Conservation (phyloP, 345 rosid genomes). For the Chamaenerion angustifolium region DNA sequence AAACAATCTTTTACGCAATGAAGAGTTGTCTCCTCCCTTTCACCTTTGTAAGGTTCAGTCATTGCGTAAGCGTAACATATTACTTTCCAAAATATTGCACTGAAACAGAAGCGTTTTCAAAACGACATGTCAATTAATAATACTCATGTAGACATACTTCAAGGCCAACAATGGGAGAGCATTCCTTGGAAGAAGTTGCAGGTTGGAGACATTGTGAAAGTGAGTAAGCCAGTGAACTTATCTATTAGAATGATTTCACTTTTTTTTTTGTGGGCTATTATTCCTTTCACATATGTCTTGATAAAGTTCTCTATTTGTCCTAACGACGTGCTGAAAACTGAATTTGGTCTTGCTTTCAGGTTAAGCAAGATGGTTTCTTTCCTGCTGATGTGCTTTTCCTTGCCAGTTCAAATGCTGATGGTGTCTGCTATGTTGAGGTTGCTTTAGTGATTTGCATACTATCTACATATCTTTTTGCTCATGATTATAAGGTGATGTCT, state of each 20-base stretch:
- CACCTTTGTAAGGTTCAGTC: no score
- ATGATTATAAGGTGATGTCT: no score
- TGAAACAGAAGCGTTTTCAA: slow-evolving; percentile 88
- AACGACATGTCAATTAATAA: slow-evolving; percentile 89
- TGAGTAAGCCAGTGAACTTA: slow-evolving; percentile 20
- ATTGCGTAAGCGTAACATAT: no score
- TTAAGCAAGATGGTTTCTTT: slow-evolving; percentile 83
- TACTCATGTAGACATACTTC: slow-evolving; percentile 64
- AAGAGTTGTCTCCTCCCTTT: no score
- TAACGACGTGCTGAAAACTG: neutral
- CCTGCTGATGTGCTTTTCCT: slow-evolving; percentile 93
- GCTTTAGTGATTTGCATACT: neutral
- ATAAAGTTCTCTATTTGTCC: no score
- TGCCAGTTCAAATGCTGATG: slow-evolving; percentile 86
- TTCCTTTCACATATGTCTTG: no score
- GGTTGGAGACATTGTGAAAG: slow-evolving; percentile 93
- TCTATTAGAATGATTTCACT: neutral
- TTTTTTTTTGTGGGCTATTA: slow-evolving; percentile 8
- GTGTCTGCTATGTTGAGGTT: slow-evolving; percentile 97
- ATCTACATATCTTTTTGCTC: neutral
- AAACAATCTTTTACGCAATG: slow-evolving; percentile 4
- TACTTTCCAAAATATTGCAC: slow-evolving; percentile 2
- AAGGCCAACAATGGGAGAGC: slow-evolving; percentile 67
- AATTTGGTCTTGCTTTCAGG: slow-evolving; percentile 35
- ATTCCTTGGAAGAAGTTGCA: slow-evolving; percentile 90